Evolutionary conservation across 1,284 basidiomycete species (phyloP).

Genomic region (Puccinia novopanici): DNA sequence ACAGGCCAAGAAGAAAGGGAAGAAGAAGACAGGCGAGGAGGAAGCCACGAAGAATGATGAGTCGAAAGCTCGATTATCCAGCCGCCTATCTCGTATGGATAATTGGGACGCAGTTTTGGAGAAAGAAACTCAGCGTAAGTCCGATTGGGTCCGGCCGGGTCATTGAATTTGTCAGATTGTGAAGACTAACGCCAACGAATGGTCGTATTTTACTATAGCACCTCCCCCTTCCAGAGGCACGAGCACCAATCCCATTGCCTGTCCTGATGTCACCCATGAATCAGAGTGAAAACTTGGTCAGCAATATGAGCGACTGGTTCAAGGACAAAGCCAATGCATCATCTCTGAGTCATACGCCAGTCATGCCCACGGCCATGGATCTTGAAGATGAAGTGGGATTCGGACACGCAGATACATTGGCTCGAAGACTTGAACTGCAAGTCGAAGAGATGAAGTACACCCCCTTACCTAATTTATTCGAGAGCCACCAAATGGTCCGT

Average conservation of each 20-base stretch:
- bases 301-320: slow-evolving; percentile 46
- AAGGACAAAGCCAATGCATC: slow-evolving; percentile 18
- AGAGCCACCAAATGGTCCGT: slow-evolving; percentile 22
- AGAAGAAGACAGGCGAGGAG: slow-evolving; percentile 24
- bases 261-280: slow-evolving; percentile 10
- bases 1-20: slow-evolving; percentile 30
- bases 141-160: neutral
- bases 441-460: slow-evolving; percentile 43
- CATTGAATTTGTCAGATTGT: neutral
- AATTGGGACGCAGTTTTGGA: slow-evolving; percentile 38
- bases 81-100: slow-evolving; percentile 27
- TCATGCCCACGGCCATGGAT: neutral
- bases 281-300: slow-evolving; percentile 20
- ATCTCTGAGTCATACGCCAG: neutral
- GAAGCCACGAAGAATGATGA: slow-evolving; percentile 13
- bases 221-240: neutral
- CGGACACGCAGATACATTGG: slow-evolving; percentile 30
- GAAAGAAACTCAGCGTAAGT: slow-evolving; percentile 32
- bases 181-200: neutral
- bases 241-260: slow-evolving; percentile 33
- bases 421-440: slow-evolving; percentile 46
- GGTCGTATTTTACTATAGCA: slow-evolving; percentile 4
- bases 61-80: neutral
- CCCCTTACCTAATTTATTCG: slow-evolving; percentile 31
- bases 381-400: slow-evolving; percentile 35